These are phyloP conservation scores for Saturnispora diversa DNA, from an alignment of 805 yeast species.

Conservation along the genomic window DNA sequence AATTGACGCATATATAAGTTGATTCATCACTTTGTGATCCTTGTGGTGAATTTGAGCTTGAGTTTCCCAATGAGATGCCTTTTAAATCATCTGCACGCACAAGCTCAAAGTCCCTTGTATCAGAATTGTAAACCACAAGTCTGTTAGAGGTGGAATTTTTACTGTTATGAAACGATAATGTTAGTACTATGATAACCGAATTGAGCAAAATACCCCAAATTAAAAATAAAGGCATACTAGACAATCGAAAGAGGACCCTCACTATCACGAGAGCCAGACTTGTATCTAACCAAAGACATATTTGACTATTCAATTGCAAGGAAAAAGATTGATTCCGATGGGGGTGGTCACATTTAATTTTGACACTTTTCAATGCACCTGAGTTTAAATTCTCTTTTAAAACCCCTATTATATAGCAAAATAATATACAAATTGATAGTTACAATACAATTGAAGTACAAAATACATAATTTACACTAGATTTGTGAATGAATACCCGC, in stretches of 20 bases:
- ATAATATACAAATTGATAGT: too few species aligned
- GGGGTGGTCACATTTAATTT: too few species aligned
- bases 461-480: too few species aligned
- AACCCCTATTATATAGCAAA: constrained; percentile 8
- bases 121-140: constrained; percentile 26
- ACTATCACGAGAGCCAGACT: constrained; percentile 3
- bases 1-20: constrained; percentile 22
- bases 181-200: neutral
- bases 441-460: too few species aligned
- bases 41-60: neutral
- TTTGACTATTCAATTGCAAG: too few species aligned
- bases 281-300: constrained; percentile 21
- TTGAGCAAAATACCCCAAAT: too few species aligned
- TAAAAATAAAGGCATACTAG: constrained; percentile 4
- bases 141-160: constrained; percentile 22
- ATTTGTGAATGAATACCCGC: constrained; percentile 3
- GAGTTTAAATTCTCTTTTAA: neutral
- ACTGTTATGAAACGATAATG: constrained; percentile 13
- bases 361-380: too few species aligned
- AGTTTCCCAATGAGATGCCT: neutral
- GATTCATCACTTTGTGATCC: constrained; percentile 1
- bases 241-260: constrained; percentile 6
- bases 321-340: too few species aligned
- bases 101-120: constrained; percentile 23
- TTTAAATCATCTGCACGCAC: constrained; percentile 17